Evolutionary conservation across 1,139 yeast genomes (phyloP).

Genomic region (Sugiyamaella novakii): DNA sequence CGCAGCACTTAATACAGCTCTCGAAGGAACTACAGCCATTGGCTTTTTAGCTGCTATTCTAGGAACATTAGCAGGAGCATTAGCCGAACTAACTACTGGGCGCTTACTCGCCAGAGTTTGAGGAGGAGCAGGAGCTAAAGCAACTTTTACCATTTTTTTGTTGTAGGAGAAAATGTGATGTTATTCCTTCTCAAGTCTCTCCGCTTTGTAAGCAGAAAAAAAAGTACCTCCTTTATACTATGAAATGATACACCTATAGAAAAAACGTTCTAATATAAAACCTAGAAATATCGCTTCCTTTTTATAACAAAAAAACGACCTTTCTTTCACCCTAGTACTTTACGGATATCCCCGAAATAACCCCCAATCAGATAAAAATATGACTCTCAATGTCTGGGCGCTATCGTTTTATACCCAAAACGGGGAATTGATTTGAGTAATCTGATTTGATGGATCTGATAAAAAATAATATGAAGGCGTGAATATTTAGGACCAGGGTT

Average conservation of each 20-base stretch:
- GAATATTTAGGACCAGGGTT: slow-evolving; percentile 14
- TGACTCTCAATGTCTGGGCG: slow-evolving; percentile 4
- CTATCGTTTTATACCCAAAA: slow-evolving; percentile 6
- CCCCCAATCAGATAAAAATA: background rate
- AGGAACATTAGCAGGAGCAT: background rate
- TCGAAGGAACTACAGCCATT: slow-evolving; percentile 9
- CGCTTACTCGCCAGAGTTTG: slow-evolving; percentile 6
- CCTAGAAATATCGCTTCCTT: slow-evolving; percentile 3
- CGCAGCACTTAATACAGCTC: slow-evolving; percentile 12
- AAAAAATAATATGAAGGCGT: slow-evolving; percentile 21
- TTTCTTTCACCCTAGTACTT: slow-evolving; percentile 1
- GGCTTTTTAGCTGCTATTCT: slow-evolving; percentile 11
- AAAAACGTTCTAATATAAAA: too few species aligned
- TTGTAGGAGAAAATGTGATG: too few species aligned
- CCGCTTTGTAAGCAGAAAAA: too few species aligned
- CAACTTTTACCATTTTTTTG: slow-evolving; percentile 4
- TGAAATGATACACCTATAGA: too few species aligned
- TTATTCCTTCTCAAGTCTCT: too few species aligned
- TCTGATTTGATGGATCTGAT: slow-evolving; percentile 27
- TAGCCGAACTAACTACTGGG: background rate
- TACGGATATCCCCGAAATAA: too few species aligned
- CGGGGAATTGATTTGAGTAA: slow-evolving; percentile 17
- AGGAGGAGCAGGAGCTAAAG: slow-evolving; percentile 13
- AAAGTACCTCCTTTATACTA: too few species aligned
- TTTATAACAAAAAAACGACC: slow-evolving; percentile 5